Base-by-base conservation (phyloP, 2,329 filamentous ascomycete genomes). In the Biscogniauxia mediterranea region DNA sequence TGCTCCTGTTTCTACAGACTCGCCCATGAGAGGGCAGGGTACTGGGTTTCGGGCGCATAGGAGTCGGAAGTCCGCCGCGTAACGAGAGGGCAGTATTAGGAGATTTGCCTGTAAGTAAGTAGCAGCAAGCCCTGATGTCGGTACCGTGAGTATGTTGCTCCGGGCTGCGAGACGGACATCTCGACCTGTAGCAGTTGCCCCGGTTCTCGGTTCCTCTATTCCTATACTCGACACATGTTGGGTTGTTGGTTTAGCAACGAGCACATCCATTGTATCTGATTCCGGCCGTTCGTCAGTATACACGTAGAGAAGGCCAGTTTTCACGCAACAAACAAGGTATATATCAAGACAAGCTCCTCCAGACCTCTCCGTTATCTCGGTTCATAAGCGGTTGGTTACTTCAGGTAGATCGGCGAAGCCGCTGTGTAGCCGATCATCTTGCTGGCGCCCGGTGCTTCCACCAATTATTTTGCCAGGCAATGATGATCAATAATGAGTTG, bases 11-110 rank as follows among this genome's bases (percentile, higher is more conserved):
- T 64, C 52, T 0, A 74, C 72, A 2, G 81, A 85, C 68, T 84
- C 81, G 13, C 81, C 85, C 9, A 89, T 76, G 0, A 89, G 74
- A 0, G 86, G 86, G 66, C 86, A 89, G 0, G 86, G 81, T 0
- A 88, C 85, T 2, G 86, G 84, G 65, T 89, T 89, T 55, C 85
- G 80, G 1, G 78, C 76, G 71, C 86, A 89, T 23, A 89, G 81
- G 19, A 79, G 71, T 13, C 81, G 79, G 71, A 88, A 89, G 70
- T 88, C 83, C 19, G 75, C 56, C 13, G 86, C 85, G 70, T 87
- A 84, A 32, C 75, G 72, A 1, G 80, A 81, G 0, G 85, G 85
- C 0, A 89, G 77, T 11, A 88, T 77, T 49, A 89, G 79, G 46
- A 89, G 77, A 66, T 89, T 89, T 49, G 85, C 85, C 76, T 89